Evolutionary conservation across 2,329 filamentous ascomycete species (phyloP), one percentile per base, ranked within the genome.

Genomic region (Aspergillus sojae): DNA sequence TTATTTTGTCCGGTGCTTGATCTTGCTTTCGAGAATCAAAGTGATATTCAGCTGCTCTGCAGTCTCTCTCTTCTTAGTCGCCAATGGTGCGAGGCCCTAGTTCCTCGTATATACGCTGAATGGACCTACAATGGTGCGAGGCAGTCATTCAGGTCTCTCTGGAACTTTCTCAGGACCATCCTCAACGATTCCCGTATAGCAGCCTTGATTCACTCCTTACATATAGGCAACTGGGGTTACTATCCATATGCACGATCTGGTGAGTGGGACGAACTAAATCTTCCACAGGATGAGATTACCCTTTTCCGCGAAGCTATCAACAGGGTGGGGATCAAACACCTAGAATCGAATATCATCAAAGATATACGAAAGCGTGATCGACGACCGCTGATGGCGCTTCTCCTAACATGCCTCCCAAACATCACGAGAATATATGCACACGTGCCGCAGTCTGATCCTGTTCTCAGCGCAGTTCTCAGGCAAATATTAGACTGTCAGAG

Each of bases 311-410:
- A 53, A 14, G 50, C n/a, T 21, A 53, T 53, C 9, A 12, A 36
- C 21, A 54, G n/a, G 30, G 11, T 11, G 2, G 32, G 52, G 12
- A 54, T 54, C 52, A 36, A 36, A 16, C 19, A 28, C 7, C 26
- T 52, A 36, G 28, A 54, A 34, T 23, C 52, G 14, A 36, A 12
- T 36, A 36, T 34, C 1, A 34, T 54, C 10, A 23, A 54, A 19
- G 52, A 70, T 58, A 59, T 54, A 36, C 52, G 30, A 23, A 54
- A 26, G 21, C 54, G 34, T 11, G 55, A 62, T 34, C 46, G 60
- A 19, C 62, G 60, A 32, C 62, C 62, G 21, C n/a, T 66, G 14
- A 54, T 66, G 52, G 59, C 54, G 26, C 64, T 66, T 19, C 52
- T 62, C 4, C 57, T 66, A 7, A 21, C 46, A 2, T 57, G 23